These are phyloP conservation scores for Talaromyces sp. DNA, from an alignment of 2,329 filamentous ascomycete species.

Conservation along the genomic window DNA sequence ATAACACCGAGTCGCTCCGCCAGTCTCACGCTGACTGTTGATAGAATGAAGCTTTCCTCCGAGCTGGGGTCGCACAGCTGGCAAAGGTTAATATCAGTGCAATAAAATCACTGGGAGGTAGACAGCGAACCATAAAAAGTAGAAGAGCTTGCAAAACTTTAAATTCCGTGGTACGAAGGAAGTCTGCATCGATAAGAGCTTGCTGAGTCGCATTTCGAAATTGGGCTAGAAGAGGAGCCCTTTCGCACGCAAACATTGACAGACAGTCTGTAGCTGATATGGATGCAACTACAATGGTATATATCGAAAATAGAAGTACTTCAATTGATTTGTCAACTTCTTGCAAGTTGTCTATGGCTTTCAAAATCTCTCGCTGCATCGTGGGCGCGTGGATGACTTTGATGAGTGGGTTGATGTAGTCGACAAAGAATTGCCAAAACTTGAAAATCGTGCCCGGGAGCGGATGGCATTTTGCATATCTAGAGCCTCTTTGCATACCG, in stretches of 20 bases:
- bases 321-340: slow-evolving; percentile 38
- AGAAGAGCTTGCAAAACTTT: slow-evolving; percentile 3
- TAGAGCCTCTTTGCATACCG: slow-evolving; percentile 26
- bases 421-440: slow-evolving; percentile 21
- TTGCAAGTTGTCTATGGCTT: slow-evolving; percentile 16
- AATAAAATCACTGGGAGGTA: background rate
- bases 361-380: slow-evolving; percentile 19
- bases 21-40: slow-evolving; percentile 14
- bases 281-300: slow-evolving; percentile 54
- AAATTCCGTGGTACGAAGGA: background rate
- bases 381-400: slow-evolving; percentile 67
- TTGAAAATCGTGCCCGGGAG: slow-evolving; percentile 18
- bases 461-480: slow-evolving; percentile 33
- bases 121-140: background rate
- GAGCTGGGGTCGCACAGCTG: background rate
- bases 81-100: background rate
- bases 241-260: slow-evolving; percentile 26
- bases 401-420: slow-evolving; percentile 57
- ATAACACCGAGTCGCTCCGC: slow-evolving; percentile 18
- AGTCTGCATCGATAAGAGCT: background rate
- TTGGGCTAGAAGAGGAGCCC: slow-evolving; percentile 25
- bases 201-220: slow-evolving; percentile 18
- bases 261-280: slow-evolving; percentile 50
- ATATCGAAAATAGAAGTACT: slow-evolving; percentile 62
- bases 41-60: slow-evolving; percentile 7